A percentile compares a stretch with the other conserved stretches of the same genome.
Evolutionary conservation across 352 stramenopile genomes (phyloP).

Genomic region (Phytophthora capsici): DNA sequence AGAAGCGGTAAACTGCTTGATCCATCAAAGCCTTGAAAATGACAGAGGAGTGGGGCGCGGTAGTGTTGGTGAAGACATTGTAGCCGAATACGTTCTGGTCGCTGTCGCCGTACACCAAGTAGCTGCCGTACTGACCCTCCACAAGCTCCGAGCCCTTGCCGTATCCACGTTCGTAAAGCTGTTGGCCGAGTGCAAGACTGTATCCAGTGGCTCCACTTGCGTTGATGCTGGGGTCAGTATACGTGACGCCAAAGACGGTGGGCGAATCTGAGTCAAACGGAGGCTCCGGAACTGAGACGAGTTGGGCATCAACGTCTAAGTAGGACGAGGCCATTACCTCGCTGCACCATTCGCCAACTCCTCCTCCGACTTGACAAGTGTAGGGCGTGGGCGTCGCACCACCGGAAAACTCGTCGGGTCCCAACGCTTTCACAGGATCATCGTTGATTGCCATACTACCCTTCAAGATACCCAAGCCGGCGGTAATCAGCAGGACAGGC

Average conservation of each 20-base stretch:
- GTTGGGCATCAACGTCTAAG: conserved; percentile 26
- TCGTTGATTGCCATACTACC: conserved; percentile 25
- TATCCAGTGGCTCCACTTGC: conserved; percentile 44
- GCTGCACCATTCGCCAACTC: conserved; percentile 37
- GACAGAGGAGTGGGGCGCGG: conserved; percentile 38
- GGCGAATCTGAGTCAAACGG: conserved; percentile 39
- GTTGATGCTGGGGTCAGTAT: conserved; percentile 53
- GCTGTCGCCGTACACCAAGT: conserved; percentile 46
- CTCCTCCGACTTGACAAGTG: conserved; percentile 36
- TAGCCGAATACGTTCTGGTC: conserved; percentile 54
- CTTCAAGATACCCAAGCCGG: conserved; percentile 54
- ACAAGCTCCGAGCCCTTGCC: conserved; percentile 24
- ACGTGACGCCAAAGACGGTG: conserved; percentile 55
- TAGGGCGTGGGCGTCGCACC: conserved; percentile 41
- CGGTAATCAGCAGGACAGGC: conserved; percentile 51
- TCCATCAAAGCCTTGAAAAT: conserved; percentile 69
- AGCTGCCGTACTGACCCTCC: conserved; percentile 46
- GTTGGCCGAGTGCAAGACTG: conserved; percentile 39
- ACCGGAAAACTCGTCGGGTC: conserved; percentile 13
- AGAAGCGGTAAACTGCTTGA: conserved; percentile 57
- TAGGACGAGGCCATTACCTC: conserved; percentile 32
- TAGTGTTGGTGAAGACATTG: conserved; percentile 64
- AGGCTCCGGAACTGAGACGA: conserved; percentile 20
- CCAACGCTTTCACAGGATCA: conserved; percentile 41
- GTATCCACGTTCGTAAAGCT: conserved; percentile 54